Conservation (phyloP, 2,329 filamentous ascomycete genomes). For the Cladosporium phlei region DNA sequence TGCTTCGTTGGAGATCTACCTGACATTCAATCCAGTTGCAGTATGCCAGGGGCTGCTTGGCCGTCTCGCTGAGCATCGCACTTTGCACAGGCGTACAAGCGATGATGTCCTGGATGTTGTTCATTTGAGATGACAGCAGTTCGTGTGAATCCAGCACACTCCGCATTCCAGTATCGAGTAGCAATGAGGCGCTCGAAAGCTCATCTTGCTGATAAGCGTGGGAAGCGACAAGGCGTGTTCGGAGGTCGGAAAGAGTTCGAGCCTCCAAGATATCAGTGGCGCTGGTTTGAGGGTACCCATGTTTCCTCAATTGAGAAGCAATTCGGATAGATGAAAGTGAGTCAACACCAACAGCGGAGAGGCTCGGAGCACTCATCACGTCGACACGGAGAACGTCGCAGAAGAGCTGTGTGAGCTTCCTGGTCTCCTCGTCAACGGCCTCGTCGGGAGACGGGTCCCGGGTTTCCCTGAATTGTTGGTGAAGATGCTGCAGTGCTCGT, state of each 20-base stretch:
- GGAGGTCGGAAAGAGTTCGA: constrained; percentile 37
- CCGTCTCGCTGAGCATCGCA: constrained; percentile 76
- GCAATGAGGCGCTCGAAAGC: neutral
- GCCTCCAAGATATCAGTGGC: constrained; percentile 60
- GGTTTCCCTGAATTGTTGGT: constrained; percentile 32
- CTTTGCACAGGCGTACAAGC: constrained; percentile 70
- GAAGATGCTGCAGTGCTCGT: constrained; percentile 56
- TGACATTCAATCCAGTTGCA: constrained; percentile 71
- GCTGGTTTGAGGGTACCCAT: constrained; percentile 49
- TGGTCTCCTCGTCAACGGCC: constrained; percentile 25
- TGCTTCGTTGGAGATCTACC: constrained; percentile 34
- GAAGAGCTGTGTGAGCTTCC: constrained; percentile 19
- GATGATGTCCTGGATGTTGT: constrained; percentile 38
- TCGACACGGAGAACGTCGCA: constrained; percentile 17
- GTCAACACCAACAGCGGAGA: constrained; percentile 55
- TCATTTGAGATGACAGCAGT: neutral
- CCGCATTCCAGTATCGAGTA: neutral
- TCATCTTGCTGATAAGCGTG: neutral
- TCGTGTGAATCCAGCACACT: neutral
- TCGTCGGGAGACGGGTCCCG: constrained; percentile 6
- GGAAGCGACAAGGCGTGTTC: neutral
- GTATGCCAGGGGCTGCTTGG: constrained; percentile 57
- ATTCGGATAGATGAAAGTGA: constrained; percentile 61
- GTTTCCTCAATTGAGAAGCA: constrained; percentile 57
- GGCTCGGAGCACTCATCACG: neutral